Evolutionary conservation across 2,329 filamentous ascomycete species (phyloP).

Genomic region (Albifimbria verrucaria): DNA sequence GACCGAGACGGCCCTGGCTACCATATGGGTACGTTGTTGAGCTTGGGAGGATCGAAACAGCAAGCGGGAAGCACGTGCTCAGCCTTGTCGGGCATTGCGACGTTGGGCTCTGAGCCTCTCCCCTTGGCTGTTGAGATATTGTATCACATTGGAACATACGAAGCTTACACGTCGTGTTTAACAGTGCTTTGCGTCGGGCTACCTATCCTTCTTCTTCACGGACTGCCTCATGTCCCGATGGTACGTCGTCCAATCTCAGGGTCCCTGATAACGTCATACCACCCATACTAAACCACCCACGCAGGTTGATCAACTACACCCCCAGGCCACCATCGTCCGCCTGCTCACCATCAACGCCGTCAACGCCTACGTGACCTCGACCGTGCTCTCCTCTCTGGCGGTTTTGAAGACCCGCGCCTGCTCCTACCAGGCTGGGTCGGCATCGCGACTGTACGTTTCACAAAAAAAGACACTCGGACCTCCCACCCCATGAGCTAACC

Average conservation of each 20-base stretch:
- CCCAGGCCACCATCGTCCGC: slow-evolving; percentile 75
- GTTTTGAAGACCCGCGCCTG: slow-evolving; percentile 65
- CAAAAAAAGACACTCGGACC: no score
- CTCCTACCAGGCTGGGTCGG: slow-evolving; percentile 75
- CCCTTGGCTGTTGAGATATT: no score
- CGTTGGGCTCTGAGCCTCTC: no score
- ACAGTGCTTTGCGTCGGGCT: slow-evolving; percentile 72
- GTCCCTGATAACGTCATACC: not conserved
- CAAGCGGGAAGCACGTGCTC: no score
- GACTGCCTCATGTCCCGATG: slow-evolving; percentile 83
- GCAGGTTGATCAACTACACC: slow-evolving; percentile 82
- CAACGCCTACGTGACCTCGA: slow-evolving; percentile 72
- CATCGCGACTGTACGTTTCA: slow-evolving; percentile 73
- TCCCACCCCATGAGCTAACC: slow-evolving; percentile 1
- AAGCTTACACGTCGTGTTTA: no score
- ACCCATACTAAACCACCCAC: not conserved
- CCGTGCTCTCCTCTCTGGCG: slow-evolving; percentile 69
- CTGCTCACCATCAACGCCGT: slow-evolving; percentile 71
- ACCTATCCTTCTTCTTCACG: slow-evolving; percentile 79
- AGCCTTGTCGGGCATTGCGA: no score
- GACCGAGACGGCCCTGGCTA: slow-evolving; percentile 68
- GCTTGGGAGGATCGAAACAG: not conserved
- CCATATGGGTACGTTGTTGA: slow-evolving; percentile 67
- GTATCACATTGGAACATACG: no score
- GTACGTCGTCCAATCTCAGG: slow-evolving; percentile 39